Evolutionary conservation across 345 rosid species (phyloP).

Genomic region (Passiflora organensis): DNA sequence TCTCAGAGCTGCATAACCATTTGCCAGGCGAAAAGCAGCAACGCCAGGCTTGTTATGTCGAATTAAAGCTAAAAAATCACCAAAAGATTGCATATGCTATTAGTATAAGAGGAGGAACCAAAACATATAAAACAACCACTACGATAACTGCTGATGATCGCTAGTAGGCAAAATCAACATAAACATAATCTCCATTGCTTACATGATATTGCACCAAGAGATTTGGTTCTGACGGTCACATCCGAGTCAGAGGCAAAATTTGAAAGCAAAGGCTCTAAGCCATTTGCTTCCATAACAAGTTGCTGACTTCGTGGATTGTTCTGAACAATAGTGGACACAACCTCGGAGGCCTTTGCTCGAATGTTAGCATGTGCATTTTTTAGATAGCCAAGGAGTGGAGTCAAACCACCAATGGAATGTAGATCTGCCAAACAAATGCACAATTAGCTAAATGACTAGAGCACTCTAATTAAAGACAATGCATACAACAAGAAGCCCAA

Average conservation of each 20-base stretch:
- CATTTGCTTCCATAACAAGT: conserved; percentile 93
- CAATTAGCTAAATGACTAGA: background rate
- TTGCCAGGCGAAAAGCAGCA: conserved; percentile 78
- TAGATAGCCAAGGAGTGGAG: conserved; percentile 73
- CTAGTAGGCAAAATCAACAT: background rate
- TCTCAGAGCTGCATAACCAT: conserved; percentile 72
- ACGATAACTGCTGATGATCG: background rate
- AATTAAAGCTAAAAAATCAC: conserved; percentile 59
- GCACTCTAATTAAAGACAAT: no score
- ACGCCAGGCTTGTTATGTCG: conserved; percentile 75
- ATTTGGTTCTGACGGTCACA: conserved; percentile 59
- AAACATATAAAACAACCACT: background rate
- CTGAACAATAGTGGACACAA: conserved; percentile 78
- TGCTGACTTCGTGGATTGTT: conserved; percentile 86
- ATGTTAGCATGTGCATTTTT: conserved; percentile 65
- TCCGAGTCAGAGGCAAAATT: conserved; percentile 69
- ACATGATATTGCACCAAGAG: conserved; percentile 95
- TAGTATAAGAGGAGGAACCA: background rate
- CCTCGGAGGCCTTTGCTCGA: conserved; percentile 91
- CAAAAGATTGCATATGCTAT: conserved; percentile 14
- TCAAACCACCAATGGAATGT: conserved; percentile 82
- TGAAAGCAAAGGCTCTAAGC: conserved; percentile 63
- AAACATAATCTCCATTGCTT: conserved; percentile 31
- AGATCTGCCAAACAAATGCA: conserved; percentile 48
- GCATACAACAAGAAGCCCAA: no score